Base-by-base conservation (phyloP, 257 asterid species). In the Solanum gandarillasii region DNA sequence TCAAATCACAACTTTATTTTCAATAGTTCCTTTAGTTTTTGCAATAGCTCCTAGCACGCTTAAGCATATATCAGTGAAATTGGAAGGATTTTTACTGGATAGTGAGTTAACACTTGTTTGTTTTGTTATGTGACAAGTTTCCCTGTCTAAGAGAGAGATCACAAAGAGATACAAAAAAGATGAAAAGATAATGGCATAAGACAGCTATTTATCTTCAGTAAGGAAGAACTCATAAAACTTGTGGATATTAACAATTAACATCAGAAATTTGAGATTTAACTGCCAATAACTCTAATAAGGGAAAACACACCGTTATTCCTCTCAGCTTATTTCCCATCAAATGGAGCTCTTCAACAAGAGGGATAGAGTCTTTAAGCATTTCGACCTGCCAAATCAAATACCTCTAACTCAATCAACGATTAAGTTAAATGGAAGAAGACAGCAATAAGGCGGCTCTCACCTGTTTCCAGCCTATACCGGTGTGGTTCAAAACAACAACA, bases 391-490 rank as follows among this genome's bases (percentile, higher is more conserved):
- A 91, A 85, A 87, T 67, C 81, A 76, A 85, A 83, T 27, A 34
- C 67, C 85, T 70, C 84, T 88, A 60, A 41, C 52, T 32, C 76
- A 88, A 32, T 65, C 27, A 71, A 13, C 39, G 34, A 58, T 52
- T 60, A 75, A 87, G 62, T 38, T 43, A 20, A 85, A 58, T 84
- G 88, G 36, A 73, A 84, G 83, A 82, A 52, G 43, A 62, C 82
- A 46, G 48, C 78, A 90, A 83, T 39, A 87, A 8, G 70, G 88
- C 20, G 6, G 88, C 68, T 25, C 78, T 79, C 87, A 95, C 99
- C 96, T 95, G 97, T 90, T 91, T 89, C 99, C 99, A 97, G 87
- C 83, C 82, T 79, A 96, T 94, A 83, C 97, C 95, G 65, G 97
- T 91, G 84, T 92, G 94, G 95, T 96, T 97, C 94, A 97, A 90